These are phyloP conservation scores for Picea abies DNA, from an alignment of 83 land plant genomes.

Conservation along the genomic window DNA sequence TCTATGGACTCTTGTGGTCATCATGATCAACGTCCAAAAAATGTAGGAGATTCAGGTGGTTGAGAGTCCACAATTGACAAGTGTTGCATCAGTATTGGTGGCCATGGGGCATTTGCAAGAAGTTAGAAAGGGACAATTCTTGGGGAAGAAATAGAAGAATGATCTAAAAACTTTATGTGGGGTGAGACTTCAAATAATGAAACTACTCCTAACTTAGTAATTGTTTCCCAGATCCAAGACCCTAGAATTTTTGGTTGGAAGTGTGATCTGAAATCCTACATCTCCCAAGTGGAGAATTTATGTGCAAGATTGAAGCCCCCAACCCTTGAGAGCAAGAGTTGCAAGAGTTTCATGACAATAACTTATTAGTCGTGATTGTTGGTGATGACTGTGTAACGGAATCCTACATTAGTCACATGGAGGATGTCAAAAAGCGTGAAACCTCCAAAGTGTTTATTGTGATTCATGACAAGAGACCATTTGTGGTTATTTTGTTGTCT, in stretches of 20 bases:
- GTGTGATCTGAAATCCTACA: constrained; percentile 3
- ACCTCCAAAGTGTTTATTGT: neutral
- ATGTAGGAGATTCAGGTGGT: neutral
- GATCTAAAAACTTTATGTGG: neutral
- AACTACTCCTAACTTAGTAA: neutral
- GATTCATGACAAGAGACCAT: neutral
- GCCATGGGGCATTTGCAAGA: neutral
- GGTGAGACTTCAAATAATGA: neutral
- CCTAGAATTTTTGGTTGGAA: neutral
- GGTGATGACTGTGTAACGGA: neutral
- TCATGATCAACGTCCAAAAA: neutral
- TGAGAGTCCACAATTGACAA: neutral
- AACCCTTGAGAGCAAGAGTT: neutral
- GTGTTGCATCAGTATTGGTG: neutral
- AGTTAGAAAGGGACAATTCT: neutral
- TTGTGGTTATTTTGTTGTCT: neutral
- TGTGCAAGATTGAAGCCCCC: neutral
- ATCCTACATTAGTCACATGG: neutral
- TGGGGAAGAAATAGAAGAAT: neutral
- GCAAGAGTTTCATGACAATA: neutral
- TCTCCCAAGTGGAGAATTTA: neutral
- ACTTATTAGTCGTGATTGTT: neutral
- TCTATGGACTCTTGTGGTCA: neutral
- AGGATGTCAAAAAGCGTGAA: neutral
- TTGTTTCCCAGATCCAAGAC: neutral